These are phyloP conservation scores for Termitomyces sp. DNA, from an alignment of 768 basidiomycete genomes.

Conservation along the genomic window DNA sequence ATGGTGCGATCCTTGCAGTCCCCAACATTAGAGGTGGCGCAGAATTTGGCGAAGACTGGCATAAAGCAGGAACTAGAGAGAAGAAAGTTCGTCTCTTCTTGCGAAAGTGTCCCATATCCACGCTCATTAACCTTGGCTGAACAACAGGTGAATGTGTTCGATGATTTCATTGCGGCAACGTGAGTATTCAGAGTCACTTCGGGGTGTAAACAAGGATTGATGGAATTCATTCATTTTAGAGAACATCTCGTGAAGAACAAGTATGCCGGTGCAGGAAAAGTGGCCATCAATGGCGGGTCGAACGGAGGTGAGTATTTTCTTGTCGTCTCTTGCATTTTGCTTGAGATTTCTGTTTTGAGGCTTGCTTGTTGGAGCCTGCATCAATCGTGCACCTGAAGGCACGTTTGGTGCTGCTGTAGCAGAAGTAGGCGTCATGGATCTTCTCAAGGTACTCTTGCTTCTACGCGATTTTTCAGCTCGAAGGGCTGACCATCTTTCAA, in stretches of 20 bases:
- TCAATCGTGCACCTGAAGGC: conserved; percentile 70
- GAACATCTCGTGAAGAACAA: conserved; percentile 70
- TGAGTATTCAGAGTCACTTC: conserved; percentile 27
- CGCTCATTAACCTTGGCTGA: background rate
- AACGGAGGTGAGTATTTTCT: conserved; percentile 59
- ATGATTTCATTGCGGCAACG: conserved; percentile 83
- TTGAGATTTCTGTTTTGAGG: conserved; percentile 30
- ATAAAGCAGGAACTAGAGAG: conserved; percentile 62
- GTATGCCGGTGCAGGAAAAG: conserved; percentile 61
- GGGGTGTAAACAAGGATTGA: background rate
- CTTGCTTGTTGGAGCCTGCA: conserved; percentile 77
- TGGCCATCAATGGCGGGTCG: conserved; percentile 74
- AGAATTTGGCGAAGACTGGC: conserved; percentile 87
- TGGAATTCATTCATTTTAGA: conserved; percentile 24
- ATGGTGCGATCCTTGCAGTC: conserved; percentile 59
- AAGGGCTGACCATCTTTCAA: background rate
- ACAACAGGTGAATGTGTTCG: conserved; percentile 60
- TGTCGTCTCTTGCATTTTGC: background rate
- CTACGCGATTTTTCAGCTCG: background rate
- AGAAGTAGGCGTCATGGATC: conserved; percentile 78
- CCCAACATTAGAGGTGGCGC: conserved; percentile 62
- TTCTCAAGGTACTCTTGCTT: conserved; percentile 54
- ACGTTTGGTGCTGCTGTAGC: conserved; percentile 76
- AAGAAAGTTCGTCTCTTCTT: conserved; percentile 45
- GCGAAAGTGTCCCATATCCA: background rate